A percentile compares a stretch with the other conserved stretches of the same genome.
These are phyloP conservation scores for Apiospora malaysiana DNA, from an alignment of 2,329 filamentous ascomycete genomes.

Conservation along the genomic window DNA sequence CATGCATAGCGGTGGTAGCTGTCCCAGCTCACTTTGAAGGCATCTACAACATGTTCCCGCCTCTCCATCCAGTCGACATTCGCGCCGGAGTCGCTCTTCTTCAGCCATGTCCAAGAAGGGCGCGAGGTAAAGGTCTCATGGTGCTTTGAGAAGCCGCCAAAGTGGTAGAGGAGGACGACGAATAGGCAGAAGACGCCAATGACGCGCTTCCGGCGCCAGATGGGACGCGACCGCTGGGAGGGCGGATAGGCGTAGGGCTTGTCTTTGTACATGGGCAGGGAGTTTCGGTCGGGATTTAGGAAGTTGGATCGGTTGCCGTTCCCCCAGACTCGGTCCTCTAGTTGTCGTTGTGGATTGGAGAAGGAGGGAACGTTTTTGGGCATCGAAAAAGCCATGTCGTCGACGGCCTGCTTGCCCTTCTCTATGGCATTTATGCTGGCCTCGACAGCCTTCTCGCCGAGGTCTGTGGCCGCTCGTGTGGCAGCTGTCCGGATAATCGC, in stretches of 20 bases:
- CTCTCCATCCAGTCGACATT: conserved; percentile 77
- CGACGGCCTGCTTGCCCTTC: conserved; percentile 43
- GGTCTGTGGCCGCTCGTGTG: conserved; percentile 49
- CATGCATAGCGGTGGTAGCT: conserved; percentile 92
- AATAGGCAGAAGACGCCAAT: conserved; percentile 60
- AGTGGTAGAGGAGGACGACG: conserved; percentile 69
- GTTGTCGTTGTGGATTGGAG: conserved; percentile 65
- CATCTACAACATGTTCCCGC: conserved; percentile 82
- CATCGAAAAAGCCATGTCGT: conserved; percentile 69
- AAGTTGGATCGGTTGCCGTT: conserved; percentile 45
- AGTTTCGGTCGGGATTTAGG: conserved; percentile 44
- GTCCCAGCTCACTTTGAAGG: conserved; percentile 90
- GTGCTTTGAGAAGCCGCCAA: conserved; percentile 62
- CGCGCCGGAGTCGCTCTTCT: conserved; percentile 48
- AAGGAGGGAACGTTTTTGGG: conserved; percentile 76
- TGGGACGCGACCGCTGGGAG: conserved; percentile 62
- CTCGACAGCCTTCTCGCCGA: conserved; percentile 56
- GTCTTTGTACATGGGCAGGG: conserved; percentile 96
- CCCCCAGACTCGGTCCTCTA: conserved; percentile 72
- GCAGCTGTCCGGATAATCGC: conserved; percentile 56
- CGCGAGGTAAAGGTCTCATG: conserved; percentile 43
- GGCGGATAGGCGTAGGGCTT: conserved; percentile 82
- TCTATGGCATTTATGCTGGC: conserved; percentile 55
- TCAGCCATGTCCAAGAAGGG: conserved; percentile 62
- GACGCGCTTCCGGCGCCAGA: conserved; percentile 69